Conservation (phyloP, 1,284 basidiomycete genomes). For the Fomitopsis pinicola region DNA sequence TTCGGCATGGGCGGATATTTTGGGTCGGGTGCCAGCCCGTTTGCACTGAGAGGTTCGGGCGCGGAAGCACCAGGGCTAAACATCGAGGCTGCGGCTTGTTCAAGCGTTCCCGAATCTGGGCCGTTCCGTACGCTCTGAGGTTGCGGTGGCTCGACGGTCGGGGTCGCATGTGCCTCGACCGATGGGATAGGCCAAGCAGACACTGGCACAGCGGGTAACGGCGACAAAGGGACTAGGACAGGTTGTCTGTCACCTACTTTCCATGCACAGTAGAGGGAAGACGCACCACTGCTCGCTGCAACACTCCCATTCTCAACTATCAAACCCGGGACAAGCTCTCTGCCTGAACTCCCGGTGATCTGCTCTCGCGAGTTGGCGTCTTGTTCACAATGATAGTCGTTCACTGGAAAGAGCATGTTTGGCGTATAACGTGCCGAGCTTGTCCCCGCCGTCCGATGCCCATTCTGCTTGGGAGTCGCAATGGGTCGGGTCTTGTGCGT, state of each 20-base stretch:
- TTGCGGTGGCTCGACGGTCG: not conserved
- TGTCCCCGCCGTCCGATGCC: slow-evolving; percentile 5
- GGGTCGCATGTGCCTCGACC: not conserved
- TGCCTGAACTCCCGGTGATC: too few relatives aligned
- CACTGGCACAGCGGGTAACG: not conserved
- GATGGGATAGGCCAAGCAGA: not conserved
- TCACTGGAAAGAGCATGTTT: slow-evolving; percentile 2
- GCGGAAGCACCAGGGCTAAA: not conserved
- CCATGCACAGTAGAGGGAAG: not conserved
- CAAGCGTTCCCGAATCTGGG: not conserved
- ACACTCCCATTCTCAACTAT: not conserved
- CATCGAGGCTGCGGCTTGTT: not conserved
- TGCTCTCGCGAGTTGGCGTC: not conserved
- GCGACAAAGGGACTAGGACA: not conserved
- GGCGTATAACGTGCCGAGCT: not conserved
- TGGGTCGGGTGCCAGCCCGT: not conserved
- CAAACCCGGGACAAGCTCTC: too few relatives aligned
- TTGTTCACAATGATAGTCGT: not conserved
- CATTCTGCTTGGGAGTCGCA: slow-evolving; percentile 11
- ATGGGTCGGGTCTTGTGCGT: slow-evolving; percentile 38
- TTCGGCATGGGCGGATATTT: not conserved
- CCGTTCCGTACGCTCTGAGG: not conserved
- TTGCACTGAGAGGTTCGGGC: too few relatives aligned
- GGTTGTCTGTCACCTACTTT: not conserved
- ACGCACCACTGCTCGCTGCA: not conserved